Conservation (phyloP, 306 rosid species). For the Fragaria nilgerrensis region DNA sequence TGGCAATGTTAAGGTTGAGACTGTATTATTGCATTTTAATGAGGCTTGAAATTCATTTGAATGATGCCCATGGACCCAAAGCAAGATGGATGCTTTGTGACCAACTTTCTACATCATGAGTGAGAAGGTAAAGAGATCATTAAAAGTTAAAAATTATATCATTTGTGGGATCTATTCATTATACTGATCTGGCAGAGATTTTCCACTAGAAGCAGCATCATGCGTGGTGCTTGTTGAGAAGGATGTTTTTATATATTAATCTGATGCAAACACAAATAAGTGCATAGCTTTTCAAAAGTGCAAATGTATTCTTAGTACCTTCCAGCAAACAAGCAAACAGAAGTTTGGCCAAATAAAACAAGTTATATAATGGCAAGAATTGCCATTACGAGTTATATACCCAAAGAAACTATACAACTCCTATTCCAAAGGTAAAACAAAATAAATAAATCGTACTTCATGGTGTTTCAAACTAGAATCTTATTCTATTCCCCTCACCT, state of each 20-base stretch:
- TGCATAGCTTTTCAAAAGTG: conserved; percentile 20
- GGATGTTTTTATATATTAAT: not conserved
- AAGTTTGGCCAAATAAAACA: not conserved
- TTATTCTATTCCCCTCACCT: conserved; percentile 21
- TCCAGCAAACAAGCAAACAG: conserved; percentile 11
- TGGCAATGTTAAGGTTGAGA: conserved; percentile 24
- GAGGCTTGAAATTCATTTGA: conserved; percentile 5
- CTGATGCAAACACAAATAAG: conserved; percentile 10
- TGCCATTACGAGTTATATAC: conserved; percentile 11
- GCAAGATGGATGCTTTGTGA: not conserved
- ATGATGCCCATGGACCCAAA: conserved; percentile 1
- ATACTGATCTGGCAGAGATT: not conserved
- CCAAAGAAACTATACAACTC: not conserved
- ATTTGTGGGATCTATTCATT: not conserved
- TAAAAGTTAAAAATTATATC: not conserved
- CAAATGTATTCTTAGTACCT: not conserved
- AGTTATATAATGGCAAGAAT: conserved; percentile 2
- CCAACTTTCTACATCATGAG: not conserved
- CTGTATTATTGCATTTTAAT: conserved; percentile 11
- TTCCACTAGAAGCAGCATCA: conserved; percentile 4
- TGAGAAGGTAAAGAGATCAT: not conserved
- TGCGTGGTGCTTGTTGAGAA: conserved; percentile 4
- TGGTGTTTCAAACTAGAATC: conserved; percentile 24
- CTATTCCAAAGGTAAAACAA: not conserved
- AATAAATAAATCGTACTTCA: conserved; percentile 7